Conservation (phyloP, 495 filamentous ascomycete genomes). For the Tuber aestivum region DNA sequence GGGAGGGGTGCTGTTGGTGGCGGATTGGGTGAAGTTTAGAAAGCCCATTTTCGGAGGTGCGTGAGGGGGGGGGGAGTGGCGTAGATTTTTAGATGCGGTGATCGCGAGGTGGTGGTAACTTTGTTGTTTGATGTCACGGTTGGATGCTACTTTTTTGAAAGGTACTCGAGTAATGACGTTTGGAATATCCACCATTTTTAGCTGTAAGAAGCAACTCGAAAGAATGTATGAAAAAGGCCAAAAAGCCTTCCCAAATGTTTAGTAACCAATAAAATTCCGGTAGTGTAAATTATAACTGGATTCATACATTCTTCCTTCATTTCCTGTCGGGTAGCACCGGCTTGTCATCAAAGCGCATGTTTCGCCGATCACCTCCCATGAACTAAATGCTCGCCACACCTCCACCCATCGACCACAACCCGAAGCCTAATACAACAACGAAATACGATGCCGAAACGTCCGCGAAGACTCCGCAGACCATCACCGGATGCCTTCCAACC, state of each 20-base stretch:
- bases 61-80: neutral
- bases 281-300: neutral
- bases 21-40: conserved; percentile 39
- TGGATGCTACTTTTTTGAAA: neutral
- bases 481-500: conserved; percentile 37
- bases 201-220: neutral
- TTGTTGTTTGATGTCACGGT: neutral
- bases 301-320: neutral
- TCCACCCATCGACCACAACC: conserved; percentile 6
- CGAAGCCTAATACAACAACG: neutral
- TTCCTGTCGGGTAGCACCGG: neutral
- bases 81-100: conserved; percentile 1
- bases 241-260: neutral
- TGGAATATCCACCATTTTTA: too few species aligned
- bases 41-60: conserved; percentile 33
- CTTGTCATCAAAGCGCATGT: neutral
- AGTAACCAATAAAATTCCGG: neutral
- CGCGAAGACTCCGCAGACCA: conserved; percentile 33
- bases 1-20: conserved; percentile 51
- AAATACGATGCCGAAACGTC: conserved; percentile 37
- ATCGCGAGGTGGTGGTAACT: neutral
- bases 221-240: neutral
- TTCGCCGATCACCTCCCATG: neutral
- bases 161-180: neutral
- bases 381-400: neutral